Percentiles rank a stretch among this genome's conserved stretches.
Evolutionary conservation across 495 filamentous ascomycete genomes (phyloP).

Genomic region (Cercophora newfieldiana): DNA sequence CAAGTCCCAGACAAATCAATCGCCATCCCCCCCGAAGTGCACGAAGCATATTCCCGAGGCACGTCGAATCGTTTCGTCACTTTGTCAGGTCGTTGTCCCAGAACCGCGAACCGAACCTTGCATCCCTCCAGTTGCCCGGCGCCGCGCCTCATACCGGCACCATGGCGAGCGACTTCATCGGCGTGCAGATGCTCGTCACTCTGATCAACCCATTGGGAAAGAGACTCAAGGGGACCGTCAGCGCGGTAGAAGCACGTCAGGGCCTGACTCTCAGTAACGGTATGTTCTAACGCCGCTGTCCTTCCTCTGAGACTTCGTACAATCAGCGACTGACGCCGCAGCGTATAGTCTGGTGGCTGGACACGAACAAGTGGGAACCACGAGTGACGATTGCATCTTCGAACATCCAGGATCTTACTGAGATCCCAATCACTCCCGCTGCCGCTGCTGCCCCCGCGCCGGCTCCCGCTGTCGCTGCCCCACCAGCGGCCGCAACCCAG

Average conservation of each 20-base stretch:
- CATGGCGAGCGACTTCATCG: slow-evolving; percentile 64
- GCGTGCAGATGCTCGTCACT: slow-evolving; percentile 74
- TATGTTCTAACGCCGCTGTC: slow-evolving; percentile 38
- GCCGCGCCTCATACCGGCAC: slow-evolving; percentile 5
- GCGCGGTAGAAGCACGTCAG: slow-evolving; percentile 66
- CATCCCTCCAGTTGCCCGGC: neutral
- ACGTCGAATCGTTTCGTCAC: neutral
- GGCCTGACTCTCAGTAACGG: slow-evolving; percentile 78
- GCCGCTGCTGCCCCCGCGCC: neutral
- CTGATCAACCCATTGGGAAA: slow-evolving; percentile 61
- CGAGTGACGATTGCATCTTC: slow-evolving; percentile 36
- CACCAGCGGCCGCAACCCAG: neutral
- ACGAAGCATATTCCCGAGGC: no score
- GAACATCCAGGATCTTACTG: slow-evolving; percentile 42
- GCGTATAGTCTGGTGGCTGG: slow-evolving; percentile 29
- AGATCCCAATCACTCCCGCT: slow-evolving; percentile 25
- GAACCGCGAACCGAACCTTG: neutral
- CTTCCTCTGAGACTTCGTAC: neutral
- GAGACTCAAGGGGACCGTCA: slow-evolving; percentile 71
- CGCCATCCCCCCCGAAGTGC: neutral
- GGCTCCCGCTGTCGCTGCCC: slow-evolving; percentile 4
- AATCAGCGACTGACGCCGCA: neutral
- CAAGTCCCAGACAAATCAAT: neutral
- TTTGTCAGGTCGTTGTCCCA: neutral
- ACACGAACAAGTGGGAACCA: slow-evolving; percentile 36